Base-by-base conservation (phyloP, 257 asterid genomes). In the Ocimum tenuiflorum region DNA sequence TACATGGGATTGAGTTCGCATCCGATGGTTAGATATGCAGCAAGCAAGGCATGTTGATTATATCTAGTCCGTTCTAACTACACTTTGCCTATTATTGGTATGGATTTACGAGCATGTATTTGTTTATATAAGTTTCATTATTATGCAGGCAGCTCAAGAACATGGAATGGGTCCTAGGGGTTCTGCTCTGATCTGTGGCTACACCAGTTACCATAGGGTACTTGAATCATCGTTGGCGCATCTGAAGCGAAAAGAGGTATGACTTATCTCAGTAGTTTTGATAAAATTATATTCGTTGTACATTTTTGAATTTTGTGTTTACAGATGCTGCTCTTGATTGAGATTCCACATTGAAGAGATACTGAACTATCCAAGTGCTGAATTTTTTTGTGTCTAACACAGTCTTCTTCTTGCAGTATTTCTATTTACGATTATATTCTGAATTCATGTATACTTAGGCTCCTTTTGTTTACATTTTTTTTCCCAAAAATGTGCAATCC, bases 161-260 rank as follows among this genome's bases (percentile, higher is more conserved):
- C 91, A 94, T 72, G 99, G 99, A 60, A 94, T 94, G 99, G 99
- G 99, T 48, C 97, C 97, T 33, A 79, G 97, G 79, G 99, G 99
- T 60, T 94, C 99, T 75, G 97, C 97, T 41, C 76, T 94, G 76
- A 88, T 94, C 47, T 89, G 95, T 75, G 99, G 99, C 29, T 89
- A 92, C 75, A 88, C 99, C 6, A 90, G 65, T 84, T 86, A 88
- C 74, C 99, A 94, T 71, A 86, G 99, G 71, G 54, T 75, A 53
- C 80, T 94, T 55, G 99, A 94, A 70, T 80, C 88, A 39, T 83
- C 95, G 2, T 75, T 94, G 73, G 99, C 97, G 1, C 81, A 75
- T 54, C 80, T 94, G 42, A 94, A 94, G 79, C 69, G 81, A 72
- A 88, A 94, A 76, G 97, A 94, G 94, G 99, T 94, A 77, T 45